Percentiles rank a stretch among this genome's conserved stretches.
phyloP scores from a whole-genome alignment of 345 rosid genomes.

The Noccaea caerulescens region DNA sequence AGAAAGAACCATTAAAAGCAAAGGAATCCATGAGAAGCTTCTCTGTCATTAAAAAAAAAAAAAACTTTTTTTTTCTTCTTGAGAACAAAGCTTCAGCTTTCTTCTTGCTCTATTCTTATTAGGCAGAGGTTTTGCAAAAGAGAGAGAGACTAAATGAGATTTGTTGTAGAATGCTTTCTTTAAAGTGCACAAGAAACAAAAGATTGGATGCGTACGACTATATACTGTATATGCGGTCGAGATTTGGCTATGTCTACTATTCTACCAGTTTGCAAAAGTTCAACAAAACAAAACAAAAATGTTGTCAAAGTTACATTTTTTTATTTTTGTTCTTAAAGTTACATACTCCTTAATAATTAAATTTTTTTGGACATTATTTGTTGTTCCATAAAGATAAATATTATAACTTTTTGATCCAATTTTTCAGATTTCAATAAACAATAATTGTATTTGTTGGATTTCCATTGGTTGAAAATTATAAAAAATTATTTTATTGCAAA shows the following conservation, averaged over 20 bases:
- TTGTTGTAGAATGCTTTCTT: neutral
- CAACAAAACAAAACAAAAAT: neutral
- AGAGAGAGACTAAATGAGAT: neutral
- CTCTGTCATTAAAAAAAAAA: neutral
- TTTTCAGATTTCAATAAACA: too few relatives aligned
- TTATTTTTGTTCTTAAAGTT: neutral
- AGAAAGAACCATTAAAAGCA: constrained; percentile 27
- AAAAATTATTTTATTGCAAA: too few relatives aligned
- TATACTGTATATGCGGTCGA: constrained; percentile 40
- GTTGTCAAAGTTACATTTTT: neutral
- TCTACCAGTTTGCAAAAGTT: constrained; percentile 16
- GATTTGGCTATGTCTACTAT: constrained; percentile 27
- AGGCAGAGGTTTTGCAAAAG: neutral
- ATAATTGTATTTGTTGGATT: too few relatives aligned
- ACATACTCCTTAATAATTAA: neutral
- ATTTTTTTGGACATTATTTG: too few relatives aligned
- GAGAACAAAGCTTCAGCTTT: constrained; percentile 13
- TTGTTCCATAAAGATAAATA: too few relatives aligned
- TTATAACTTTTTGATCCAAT: too few relatives aligned
- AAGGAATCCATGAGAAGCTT: constrained; percentile 54
- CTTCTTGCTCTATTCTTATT: constrained; percentile 18
- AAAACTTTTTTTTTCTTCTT: neutral
- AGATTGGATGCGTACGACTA: constrained; percentile 31
- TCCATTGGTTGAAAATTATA: too few relatives aligned
- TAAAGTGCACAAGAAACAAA: constrained; percentile 6